A percentile compares a stretch with the other conserved stretches of the same genome.
Conservation (phyloP, 768 basidiomycete genomes). For the Pulveroboletus sp. region DNA sequence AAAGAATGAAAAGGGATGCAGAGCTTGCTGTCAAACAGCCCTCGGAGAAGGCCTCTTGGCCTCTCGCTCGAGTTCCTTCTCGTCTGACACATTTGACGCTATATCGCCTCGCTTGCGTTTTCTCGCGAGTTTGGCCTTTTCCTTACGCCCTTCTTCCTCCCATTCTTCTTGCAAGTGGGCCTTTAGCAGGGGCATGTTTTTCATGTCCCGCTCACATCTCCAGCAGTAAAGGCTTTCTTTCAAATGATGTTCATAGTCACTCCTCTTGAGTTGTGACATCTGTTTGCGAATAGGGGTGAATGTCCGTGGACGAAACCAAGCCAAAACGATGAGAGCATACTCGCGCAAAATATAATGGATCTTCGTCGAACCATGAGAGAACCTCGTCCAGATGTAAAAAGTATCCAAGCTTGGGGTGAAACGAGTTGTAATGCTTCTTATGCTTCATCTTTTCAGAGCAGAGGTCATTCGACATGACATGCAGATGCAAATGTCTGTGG, state of each 20-base stretch:
- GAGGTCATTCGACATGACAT: constrained; percentile 81
- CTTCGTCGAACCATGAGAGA: constrained; percentile 76
- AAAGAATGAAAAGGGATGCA: neutral
- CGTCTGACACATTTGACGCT: neutral
- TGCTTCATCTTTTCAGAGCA: constrained; percentile 68
- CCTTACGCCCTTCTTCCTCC: constrained; percentile 44
- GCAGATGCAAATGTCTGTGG: constrained; percentile 76
- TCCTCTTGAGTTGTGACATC: constrained; percentile 53
- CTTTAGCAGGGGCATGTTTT: constrained; percentile 75
- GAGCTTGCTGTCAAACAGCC: constrained; percentile 1
- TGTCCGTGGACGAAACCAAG: neutral
- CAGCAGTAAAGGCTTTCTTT: constrained; percentile 70
- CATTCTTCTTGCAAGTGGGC: constrained; percentile 75
- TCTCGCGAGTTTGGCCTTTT: constrained; percentile 39
- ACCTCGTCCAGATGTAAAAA: constrained; percentile 78
- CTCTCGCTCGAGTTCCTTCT: constrained; percentile 12
- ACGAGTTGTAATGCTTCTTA: constrained; percentile 92
- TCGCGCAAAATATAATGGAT: constrained; percentile 48
- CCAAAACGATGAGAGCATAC: constrained; percentile 35
- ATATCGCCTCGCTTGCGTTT: constrained; percentile 37
- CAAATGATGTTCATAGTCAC: constrained; percentile 61
- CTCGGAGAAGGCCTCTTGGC: constrained; percentile 10
- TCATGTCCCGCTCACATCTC: constrained; percentile 58
- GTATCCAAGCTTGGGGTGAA: constrained; percentile 81
- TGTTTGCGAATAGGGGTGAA: constrained; percentile 23